Evolutionary conservation across 495 filamentous ascomycete genomes (phyloP).

Genomic region (Parachaetomium inaequale): DNA sequence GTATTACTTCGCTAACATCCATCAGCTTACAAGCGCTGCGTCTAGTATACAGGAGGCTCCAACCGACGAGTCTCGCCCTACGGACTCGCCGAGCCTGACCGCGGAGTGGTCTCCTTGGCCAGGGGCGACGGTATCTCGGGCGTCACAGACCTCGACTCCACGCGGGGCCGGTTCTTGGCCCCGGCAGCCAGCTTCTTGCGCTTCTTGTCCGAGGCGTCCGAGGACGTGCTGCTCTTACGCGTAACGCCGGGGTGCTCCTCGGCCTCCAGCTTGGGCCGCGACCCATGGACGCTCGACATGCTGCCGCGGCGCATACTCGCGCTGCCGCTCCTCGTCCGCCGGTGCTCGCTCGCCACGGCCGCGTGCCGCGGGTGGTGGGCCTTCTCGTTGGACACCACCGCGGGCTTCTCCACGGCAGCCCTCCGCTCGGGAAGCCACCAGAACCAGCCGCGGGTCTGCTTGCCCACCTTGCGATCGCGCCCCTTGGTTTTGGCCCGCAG

Average conservation of each 20-base stretch:
- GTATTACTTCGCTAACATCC: background rate
- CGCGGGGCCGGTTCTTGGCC: slow-evolving; percentile 35
- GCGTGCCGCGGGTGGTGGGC: slow-evolving; percentile 38
- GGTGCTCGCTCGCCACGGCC: slow-evolving; percentile 40
- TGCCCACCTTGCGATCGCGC: slow-evolving; percentile 61
- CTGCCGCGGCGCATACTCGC: slow-evolving; percentile 48
- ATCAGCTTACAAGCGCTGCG: background rate
- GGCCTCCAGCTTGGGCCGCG: slow-evolving; percentile 47
- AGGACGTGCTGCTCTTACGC: slow-evolving; percentile 47
- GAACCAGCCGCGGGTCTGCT: slow-evolving; percentile 69
- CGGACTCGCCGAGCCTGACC: slow-evolving; percentile 6
- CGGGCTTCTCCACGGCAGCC: slow-evolving; percentile 35
- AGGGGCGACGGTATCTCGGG: slow-evolving; percentile 51
- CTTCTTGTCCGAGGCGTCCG: slow-evolving; percentile 48
- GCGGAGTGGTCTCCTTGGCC: slow-evolving; percentile 44
- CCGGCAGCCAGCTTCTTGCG: slow-evolving; percentile 43
- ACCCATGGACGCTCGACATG: slow-evolving; percentile 40
- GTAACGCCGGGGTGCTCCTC: slow-evolving; percentile 36
- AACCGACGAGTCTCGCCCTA: slow-evolving; percentile 3
- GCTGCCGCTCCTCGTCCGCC: slow-evolving; percentile 46
- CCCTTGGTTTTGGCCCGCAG: slow-evolving; percentile 65
- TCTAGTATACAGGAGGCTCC: background rate
- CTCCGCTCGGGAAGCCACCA: slow-evolving; percentile 71
- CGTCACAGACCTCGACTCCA: slow-evolving; percentile 48
- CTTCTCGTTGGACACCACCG: slow-evolving; percentile 34